Evolutionary conservation across 164 flowering plant genomes (phyloP).

Genomic region (Litsea cubeba): DNA sequence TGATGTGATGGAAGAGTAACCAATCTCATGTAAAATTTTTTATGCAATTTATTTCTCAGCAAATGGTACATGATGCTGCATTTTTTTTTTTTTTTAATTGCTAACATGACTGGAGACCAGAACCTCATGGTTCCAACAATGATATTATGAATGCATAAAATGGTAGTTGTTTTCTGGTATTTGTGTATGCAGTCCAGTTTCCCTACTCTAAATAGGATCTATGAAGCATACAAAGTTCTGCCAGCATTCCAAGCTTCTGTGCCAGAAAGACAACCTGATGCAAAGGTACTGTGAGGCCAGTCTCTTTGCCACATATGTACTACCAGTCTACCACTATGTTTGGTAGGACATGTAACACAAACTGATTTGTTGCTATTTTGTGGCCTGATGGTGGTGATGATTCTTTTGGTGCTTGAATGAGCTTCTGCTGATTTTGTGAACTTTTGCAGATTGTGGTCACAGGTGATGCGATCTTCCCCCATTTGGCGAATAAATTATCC

Average conservation of each 20-base stretch:
- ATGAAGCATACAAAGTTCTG: conserved; percentile 39
- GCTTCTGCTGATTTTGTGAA: too few relatives aligned
- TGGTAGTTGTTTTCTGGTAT: background rate
- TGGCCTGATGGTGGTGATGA: background rate
- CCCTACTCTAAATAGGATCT: conserved; percentile 43
- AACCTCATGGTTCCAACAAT: too few relatives aligned
- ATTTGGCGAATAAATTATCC: too few relatives aligned
- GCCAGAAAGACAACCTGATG: conserved; percentile 67
- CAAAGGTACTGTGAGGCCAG: conserved; percentile 18
- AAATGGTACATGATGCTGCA: background rate
- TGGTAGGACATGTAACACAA: background rate
- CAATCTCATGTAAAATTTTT: background rate
- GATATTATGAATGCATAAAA: background rate
- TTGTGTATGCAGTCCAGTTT: conserved; percentile 39
- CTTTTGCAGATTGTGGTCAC: too few relatives aligned
- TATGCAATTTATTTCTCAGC: background rate
- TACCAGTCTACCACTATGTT: background rate
- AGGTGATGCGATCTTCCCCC: too few relatives aligned
- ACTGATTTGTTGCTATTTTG: background rate
- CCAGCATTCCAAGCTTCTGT: conserved; percentile 51
- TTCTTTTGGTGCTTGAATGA: too few relatives aligned
- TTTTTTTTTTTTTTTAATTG: too few relatives aligned
- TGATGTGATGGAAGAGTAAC: background rate
- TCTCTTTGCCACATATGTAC: background rate
- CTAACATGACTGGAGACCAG: too few relatives aligned